phyloP scores from a whole-genome alignment of 805 yeast species.

The Candida saitoana region DNA sequence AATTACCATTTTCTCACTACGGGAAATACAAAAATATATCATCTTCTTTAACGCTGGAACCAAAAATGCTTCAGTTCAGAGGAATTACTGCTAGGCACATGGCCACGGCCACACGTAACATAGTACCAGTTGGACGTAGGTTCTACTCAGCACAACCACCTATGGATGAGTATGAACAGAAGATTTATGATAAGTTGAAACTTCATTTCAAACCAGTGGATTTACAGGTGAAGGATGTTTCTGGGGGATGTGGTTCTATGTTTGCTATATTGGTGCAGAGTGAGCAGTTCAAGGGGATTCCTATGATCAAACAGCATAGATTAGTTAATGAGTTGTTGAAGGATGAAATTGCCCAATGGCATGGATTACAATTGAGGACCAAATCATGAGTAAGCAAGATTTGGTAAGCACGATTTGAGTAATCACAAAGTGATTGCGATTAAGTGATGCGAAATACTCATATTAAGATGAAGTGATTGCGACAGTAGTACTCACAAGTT shows the following conservation, averaged over 20 bases:
- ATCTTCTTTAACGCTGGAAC: background rate
- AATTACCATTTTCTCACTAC: background rate
- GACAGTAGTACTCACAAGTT: too few relatives aligned
- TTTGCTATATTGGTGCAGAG: constrained; percentile 80
- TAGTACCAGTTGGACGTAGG: background rate
- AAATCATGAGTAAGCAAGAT: constrained; percentile 32
- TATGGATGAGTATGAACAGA: constrained; percentile 59
- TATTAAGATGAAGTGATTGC: too few relatives aligned
- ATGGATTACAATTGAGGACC: constrained; percentile 85
- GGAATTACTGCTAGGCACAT: background rate
- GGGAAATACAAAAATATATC: background rate
- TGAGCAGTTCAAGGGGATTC: constrained; percentile 67
- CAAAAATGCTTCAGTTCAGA: background rate
- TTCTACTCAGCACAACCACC: constrained; percentile 11
- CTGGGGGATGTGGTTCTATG: constrained; percentile 98
- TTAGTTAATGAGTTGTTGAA: constrained; percentile 76
- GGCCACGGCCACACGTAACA: background rate
- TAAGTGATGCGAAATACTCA: too few relatives aligned
- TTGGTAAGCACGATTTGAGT: too few relatives aligned
- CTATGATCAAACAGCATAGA: constrained; percentile 89
- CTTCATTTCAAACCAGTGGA: constrained; percentile 56
- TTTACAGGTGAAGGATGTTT: constrained; percentile 72
- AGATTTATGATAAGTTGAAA: constrained; percentile 54
- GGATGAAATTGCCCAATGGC: constrained; percentile 90
- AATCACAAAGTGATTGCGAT: too few relatives aligned